Evolutionary conservation across 768 basidiomycete species (phyloP).

Genomic region (Leccinellum albellum): DNA sequence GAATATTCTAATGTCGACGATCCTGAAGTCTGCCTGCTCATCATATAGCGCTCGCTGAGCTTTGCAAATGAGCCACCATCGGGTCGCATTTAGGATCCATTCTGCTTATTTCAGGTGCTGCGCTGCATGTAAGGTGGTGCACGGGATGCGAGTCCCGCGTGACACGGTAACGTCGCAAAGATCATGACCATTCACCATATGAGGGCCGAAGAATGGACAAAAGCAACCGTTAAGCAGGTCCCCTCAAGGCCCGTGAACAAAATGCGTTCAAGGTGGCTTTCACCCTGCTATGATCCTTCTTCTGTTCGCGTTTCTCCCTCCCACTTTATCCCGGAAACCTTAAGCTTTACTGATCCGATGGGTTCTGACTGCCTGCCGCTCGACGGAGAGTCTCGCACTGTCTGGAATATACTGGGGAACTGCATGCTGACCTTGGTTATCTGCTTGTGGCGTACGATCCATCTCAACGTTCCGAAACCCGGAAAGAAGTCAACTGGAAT

Average conservation of each 20-base stretch:
- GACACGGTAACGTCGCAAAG: not conserved
- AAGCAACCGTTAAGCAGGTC: not conserved
- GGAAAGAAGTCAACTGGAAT: not conserved
- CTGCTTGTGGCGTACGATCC: not conserved
- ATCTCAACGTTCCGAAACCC: not conserved
- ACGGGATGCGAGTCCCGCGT: not conserved
- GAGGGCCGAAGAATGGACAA: not conserved
- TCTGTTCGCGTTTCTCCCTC: not conserved
- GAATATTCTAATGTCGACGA: not conserved
- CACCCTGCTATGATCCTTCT: not conserved
- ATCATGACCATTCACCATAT: not conserved
- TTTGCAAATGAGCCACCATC: not conserved
- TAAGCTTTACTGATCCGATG: not conserved
- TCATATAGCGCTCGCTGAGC: not conserved
- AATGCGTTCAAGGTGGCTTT: not conserved
- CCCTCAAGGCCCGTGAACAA: not conserved
- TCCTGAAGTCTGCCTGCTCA: not conserved
- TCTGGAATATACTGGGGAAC: not conserved
- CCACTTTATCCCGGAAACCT: not conserved
- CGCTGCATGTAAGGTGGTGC: not conserved
- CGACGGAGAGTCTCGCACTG: not conserved
- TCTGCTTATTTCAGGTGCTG: not conserved
- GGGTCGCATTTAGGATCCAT: not conserved
- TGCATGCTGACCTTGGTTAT: not conserved
- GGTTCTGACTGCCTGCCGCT: not conserved